phyloP scores from a whole-genome alignment of 2,329 filamentous ascomycete species.

The Alternaria sp. region DNA sequence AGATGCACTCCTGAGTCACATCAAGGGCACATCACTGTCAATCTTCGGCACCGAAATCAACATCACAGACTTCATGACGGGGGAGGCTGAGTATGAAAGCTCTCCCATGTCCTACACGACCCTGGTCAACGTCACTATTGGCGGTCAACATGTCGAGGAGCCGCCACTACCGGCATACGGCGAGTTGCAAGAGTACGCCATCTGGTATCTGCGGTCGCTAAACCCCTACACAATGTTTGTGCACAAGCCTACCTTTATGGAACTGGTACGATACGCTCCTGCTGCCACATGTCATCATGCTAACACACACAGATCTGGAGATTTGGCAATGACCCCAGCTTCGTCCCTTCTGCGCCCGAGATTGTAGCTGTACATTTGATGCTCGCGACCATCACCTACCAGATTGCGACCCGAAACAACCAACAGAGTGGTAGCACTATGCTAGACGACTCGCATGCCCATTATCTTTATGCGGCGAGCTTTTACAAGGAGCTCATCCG shows the following conservation, averaged over 20 bases:
- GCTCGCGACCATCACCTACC: conserved; percentile 79
- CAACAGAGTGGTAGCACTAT: conserved; percentile 54
- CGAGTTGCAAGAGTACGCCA: conserved; percentile 73
- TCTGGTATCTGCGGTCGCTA: conserved; percentile 79
- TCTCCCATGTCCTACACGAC: conserved; percentile 73
- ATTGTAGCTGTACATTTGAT: conserved; percentile 80
- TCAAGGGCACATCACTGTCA: conserved; percentile 78
- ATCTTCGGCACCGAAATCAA: conserved; percentile 84
- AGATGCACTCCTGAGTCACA: conserved; percentile 72
- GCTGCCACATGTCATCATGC: not conserved
- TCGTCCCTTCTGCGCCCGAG: conserved; percentile 70
- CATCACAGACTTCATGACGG: conserved; percentile 74
- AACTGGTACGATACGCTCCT: conserved; percentile 61
- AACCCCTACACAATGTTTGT: conserved; percentile 77
- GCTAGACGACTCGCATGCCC: conserved; percentile 74
- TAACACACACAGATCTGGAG: conserved; percentile 66
- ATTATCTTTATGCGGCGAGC: conserved; percentile 79
- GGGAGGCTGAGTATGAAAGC: conserved; percentile 68
- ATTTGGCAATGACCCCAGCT: conserved; percentile 75
- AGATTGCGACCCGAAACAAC: conserved; percentile 75
- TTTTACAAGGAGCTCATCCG: conserved; percentile 72
- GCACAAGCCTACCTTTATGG: conserved; percentile 78
- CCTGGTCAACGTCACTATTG: conserved; percentile 72
- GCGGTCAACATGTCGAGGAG: conserved; percentile 61
- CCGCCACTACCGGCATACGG: conserved; percentile 69